Conservation (phyloP, 108 stramenopile species). For the Discostella stelligeroides region DNA sequence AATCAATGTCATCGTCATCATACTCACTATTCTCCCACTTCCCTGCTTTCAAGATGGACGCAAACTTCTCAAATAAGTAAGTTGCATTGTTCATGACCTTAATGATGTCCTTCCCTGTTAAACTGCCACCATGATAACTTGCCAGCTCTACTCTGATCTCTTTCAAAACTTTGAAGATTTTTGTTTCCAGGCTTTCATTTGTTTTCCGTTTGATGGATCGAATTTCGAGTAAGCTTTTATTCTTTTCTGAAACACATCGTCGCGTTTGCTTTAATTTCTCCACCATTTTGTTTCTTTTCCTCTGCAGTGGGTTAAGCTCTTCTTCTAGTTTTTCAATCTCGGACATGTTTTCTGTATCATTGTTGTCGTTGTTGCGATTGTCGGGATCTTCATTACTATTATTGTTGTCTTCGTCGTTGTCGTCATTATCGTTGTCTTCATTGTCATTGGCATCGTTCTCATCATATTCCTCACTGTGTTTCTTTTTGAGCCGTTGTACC, state of each 20-base stretch:
- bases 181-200: neutral
- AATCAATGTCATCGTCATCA: too few relatives aligned
- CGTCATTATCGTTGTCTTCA: neutral
- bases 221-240: too few relatives aligned
- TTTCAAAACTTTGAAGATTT: neutral
- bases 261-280: neutral
- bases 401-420: too few relatives aligned
- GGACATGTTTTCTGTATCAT: too few relatives aligned
- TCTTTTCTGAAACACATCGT: too few relatives aligned
- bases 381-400: too few relatives aligned
- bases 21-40: neutral
- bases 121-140: constrained; percentile 22
- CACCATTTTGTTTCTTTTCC: too few relatives aligned
- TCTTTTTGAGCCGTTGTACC: too few relatives aligned
- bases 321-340: too few relatives aligned
- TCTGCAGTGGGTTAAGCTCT: too few relatives aligned
- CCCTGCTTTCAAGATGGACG: neutral
- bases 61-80: neutral
- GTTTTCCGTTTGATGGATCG: too few relatives aligned
- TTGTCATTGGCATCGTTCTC: neutral
- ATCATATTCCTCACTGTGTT: neutral
- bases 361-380: too few relatives aligned
- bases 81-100: constrained; percentile 5
- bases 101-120: constrained; percentile 15
- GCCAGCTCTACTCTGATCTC: neutral